These are phyloP conservation scores for Hypomontagnella monticulosa DNA, from an alignment of 495 filamentous ascomycete genomes.

Conservation along the genomic window DNA sequence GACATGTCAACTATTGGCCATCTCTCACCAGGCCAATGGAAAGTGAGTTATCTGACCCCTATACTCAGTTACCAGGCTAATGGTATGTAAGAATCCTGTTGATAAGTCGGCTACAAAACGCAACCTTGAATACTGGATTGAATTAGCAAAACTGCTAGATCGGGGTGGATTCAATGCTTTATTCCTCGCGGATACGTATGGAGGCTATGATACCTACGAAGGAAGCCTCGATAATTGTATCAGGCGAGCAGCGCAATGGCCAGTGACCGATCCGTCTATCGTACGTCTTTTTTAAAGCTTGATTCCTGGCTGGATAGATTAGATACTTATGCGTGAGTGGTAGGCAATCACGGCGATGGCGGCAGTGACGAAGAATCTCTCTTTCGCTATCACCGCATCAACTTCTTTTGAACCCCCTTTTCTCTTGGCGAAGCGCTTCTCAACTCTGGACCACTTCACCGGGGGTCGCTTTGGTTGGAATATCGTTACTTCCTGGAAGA, in stretches of 20 bases:
- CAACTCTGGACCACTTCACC: constrained; percentile 71
- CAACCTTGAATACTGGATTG: constrained; percentile 66
- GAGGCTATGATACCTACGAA: constrained; percentile 66
- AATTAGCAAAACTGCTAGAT: constrained; percentile 68
- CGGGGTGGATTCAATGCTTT: constrained; percentile 66
- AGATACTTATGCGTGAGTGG: not conserved
- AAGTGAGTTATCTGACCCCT: constrained; percentile 48
- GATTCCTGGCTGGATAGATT: not conserved
- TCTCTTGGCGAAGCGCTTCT: constrained; percentile 66
- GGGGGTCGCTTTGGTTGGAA: constrained; percentile 71
- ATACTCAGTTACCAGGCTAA: constrained; percentile 15
- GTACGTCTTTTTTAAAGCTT: constrained; percentile 47
- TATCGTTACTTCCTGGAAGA: constrained; percentile 70
- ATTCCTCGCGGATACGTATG: constrained; percentile 70
- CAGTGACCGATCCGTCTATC: constrained; percentile 61
- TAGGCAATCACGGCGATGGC: constrained; percentile 63
- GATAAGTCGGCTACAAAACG: constrained; percentile 67
- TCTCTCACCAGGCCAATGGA: constrained; percentile 58
- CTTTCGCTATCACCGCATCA: constrained; percentile 64
- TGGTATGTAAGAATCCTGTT: constrained; percentile 56
- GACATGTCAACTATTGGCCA: constrained; percentile 57
- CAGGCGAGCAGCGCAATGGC: constrained; percentile 64
- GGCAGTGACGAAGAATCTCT: constrained; percentile 63
- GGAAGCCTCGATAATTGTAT: constrained; percentile 61
- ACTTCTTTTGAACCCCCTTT: constrained; percentile 70